Percentiles rank a stretch among this genome's conserved stretches.
These are phyloP conservation scores for Trichophyton mentagrophytes DNA, from an alignment of 2,329 filamentous ascomycete genomes.

Conservation along the genomic window DNA sequence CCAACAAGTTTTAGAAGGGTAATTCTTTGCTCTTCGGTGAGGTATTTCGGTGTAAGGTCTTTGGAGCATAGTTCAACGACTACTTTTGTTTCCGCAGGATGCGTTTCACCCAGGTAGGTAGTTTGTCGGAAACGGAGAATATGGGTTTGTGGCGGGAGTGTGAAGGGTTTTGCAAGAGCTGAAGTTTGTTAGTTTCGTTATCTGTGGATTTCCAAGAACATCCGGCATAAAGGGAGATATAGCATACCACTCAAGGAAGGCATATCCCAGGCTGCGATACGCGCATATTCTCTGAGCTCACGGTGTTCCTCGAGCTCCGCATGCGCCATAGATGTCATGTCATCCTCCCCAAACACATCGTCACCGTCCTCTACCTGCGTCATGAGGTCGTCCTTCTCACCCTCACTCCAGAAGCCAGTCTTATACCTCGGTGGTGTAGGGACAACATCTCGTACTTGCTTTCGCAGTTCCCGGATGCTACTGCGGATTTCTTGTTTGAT, in stretches of 20 bases:
- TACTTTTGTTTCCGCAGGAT: constrained; percentile 86
- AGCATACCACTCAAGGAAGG: constrained; percentile 71
- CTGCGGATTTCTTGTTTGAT: constrained; percentile 17
- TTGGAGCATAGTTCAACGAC: constrained; percentile 74
- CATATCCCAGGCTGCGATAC: constrained; percentile 90
- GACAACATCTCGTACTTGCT: constrained; percentile 20
- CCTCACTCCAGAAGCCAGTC: constrained; percentile 34
- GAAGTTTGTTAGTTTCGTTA: background rate
- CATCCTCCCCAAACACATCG: constrained; percentile 28
- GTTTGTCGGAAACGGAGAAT: constrained; percentile 93
- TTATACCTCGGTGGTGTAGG: constrained; percentile 16
- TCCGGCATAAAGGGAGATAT: background rate
- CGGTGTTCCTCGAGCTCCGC: constrained; percentile 76
- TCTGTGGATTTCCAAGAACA: background rate
- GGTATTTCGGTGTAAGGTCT: constrained; percentile 49
- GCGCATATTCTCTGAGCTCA: constrained; percentile 76
- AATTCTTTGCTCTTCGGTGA: constrained; percentile 53
- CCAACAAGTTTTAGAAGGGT: constrained; percentile 86
- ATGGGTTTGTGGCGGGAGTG: constrained; percentile 49
- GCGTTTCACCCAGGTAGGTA: constrained; percentile 84
- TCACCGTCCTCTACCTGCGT: constrained; percentile 40
- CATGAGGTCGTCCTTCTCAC: constrained; percentile 33
- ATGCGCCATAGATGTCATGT: constrained; percentile 67
- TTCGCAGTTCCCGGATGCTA: constrained; percentile 22
- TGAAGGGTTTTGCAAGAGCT: constrained; percentile 79